Percentiles rank a stretch among this genome's conserved stretches.
These are phyloP conservation scores for Spiromastix sp. DNA, from an alignment of 2,329 filamentous ascomycete species.

Conservation along the genomic window DNA sequence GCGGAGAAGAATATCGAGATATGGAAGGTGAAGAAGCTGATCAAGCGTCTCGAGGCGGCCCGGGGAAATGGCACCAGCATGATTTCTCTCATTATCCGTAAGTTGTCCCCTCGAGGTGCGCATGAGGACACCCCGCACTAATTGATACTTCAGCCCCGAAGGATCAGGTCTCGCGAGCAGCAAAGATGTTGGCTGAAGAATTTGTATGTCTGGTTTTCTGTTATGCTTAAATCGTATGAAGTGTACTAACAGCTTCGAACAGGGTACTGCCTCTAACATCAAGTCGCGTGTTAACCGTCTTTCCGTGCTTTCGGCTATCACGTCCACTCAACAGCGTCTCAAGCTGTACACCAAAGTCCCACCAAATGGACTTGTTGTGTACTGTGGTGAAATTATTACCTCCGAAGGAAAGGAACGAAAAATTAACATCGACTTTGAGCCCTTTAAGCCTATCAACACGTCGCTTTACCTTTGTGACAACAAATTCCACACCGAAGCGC, in stretches of 20 bases:
- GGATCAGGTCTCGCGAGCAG: slow-evolving; percentile 89
- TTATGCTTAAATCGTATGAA: too few relatives aligned
- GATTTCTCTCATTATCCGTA: slow-evolving; percentile 99
- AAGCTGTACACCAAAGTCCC: slow-evolving; percentile 99
- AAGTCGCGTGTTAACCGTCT: slow-evolving; percentile 99
- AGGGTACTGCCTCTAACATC: slow-evolving; percentile 98
- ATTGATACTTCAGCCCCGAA: slow-evolving; percentile 62
- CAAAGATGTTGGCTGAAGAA: slow-evolving; percentile 99
- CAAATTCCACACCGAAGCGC: slow-evolving; percentile 97
- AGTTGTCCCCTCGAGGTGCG: slow-evolving; percentile 31
- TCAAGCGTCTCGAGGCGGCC: slow-evolving; percentile 95
- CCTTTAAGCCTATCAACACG: slow-evolving; percentile 99
- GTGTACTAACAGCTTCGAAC: too few relatives aligned
- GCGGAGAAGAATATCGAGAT: slow-evolving; percentile 94
- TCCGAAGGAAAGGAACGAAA: slow-evolving; percentile 97
- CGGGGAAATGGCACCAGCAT: slow-evolving; percentile 98
- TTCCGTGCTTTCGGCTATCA: slow-evolving; percentile 95
- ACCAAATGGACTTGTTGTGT: slow-evolving; percentile 92
- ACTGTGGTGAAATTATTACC: slow-evolving; percentile 99
- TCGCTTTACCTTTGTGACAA: slow-evolving; percentile 99
- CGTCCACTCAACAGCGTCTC: slow-evolving; percentile 95
- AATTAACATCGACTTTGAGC: slow-evolving; percentile 99
- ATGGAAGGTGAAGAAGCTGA: slow-evolving; percentile 97
- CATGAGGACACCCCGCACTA: not conserved
- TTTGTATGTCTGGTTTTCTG: slow-evolving; percentile 56